A percentile compares a stretch with the other conserved stretches of the same genome.
phyloP scores from a whole-genome alignment of 2,329 filamentous ascomycete species.

The Ceratocystis huliohia region DNA sequence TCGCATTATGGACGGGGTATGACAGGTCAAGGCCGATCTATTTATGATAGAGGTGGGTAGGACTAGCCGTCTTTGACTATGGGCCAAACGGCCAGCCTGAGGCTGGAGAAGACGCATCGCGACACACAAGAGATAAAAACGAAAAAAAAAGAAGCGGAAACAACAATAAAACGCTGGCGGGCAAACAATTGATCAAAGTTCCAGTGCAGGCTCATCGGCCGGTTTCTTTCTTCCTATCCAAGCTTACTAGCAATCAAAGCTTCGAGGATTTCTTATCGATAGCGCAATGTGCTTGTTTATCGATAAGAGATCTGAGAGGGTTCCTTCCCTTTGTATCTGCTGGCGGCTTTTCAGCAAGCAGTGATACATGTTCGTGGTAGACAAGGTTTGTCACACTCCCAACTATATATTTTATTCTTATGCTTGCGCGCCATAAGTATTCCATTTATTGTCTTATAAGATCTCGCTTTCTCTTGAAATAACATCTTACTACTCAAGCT shows the following conservation, averaged over 20 bases:
- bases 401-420: not conserved
- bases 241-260: not conserved
- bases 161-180: not conserved
- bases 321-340: not conserved
- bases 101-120: slow-evolving; percentile 10
- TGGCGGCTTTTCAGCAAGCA: not conserved
- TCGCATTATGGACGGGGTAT: not conserved
- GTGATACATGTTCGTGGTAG: not conserved
- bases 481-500: not conserved
- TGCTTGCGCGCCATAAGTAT: not conserved
- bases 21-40: not conserved
- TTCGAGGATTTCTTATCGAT: slow-evolving; percentile 9
- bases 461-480: too few relatives aligned
- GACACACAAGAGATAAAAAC: not conserved
- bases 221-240: not conserved
- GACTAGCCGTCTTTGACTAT: not conserved
- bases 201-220: not conserved
- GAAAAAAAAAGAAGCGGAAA: not conserved
- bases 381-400: too few relatives aligned
- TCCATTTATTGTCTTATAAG: too few relatives aligned
- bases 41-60: not conserved
- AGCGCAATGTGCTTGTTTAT: slow-evolving; percentile 5
- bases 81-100: not conserved
- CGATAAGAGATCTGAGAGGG: slow-evolving; percentile 2
- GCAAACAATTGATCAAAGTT: not conserved